A percentile compares a stretch with the other conserved stretches of the same genome.
phyloP scores from a whole-genome alignment of 2,329 filamentous ascomycete species.

The Phoma sp. region DNA sequence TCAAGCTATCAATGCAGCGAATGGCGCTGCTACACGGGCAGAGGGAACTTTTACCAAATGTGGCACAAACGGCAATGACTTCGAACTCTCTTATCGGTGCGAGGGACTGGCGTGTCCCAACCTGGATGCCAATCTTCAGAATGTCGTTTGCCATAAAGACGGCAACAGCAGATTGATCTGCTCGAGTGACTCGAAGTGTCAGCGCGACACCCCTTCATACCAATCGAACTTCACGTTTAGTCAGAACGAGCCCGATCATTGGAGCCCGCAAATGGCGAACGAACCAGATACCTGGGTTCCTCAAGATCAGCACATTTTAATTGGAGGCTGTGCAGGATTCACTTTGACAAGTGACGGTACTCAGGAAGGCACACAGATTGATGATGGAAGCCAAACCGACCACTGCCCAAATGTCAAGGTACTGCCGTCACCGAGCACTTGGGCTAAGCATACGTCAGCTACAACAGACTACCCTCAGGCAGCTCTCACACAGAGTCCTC shows the following conservation, averaged over 20 bases:
- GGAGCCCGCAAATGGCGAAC: slow-evolving; percentile 21
- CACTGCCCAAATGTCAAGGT: background rate
- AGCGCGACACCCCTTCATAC: slow-evolving; percentile 20
- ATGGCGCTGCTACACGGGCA: slow-evolving; percentile 3
- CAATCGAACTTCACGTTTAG: slow-evolving; percentile 33
- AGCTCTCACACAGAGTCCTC: background rate
- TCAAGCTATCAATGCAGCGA: background rate
- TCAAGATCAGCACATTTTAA: slow-evolving; percentile 26
- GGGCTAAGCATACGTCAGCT: background rate
- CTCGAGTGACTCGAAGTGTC: slow-evolving; percentile 28
- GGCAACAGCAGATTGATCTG: slow-evolving; percentile 22
- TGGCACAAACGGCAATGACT: background rate
- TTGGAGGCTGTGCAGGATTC: slow-evolving; percentile 24
- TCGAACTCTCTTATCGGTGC: slow-evolving; percentile 29
- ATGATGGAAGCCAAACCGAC: slow-evolving; percentile 13
- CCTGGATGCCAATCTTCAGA: slow-evolving; percentile 24
- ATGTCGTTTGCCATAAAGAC: slow-evolving; percentile 24
- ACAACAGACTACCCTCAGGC: background rate
- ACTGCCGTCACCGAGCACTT: background rate
- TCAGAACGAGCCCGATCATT: slow-evolving; percentile 29
- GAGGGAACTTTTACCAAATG: slow-evolving; percentile 4
- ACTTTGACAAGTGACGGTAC: slow-evolving; percentile 31
- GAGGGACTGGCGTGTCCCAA: slow-evolving; percentile 25
- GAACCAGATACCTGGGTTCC: slow-evolving; percentile 21
- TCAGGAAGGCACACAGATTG: slow-evolving; percentile 23